Base-by-base conservation (phyloP, 768 basidiomycete species). In the Nidula microcarpa region DNA sequence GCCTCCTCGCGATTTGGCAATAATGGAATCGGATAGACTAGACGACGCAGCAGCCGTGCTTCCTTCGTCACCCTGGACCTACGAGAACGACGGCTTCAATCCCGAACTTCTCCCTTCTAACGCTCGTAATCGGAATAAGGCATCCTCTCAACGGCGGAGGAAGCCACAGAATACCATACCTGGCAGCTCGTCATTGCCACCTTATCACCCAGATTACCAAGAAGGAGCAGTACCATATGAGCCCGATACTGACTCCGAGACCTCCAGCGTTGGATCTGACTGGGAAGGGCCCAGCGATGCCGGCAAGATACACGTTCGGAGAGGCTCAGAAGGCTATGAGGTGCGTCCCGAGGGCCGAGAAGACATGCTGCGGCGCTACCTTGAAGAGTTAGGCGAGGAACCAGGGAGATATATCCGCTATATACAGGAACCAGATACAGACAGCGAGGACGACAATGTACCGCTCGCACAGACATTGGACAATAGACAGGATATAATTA, bases 301-400 rank as follows among this genome's bases (percentile, higher is more conserved):
- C 33, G 63, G 57, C 4, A 45, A 56, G 33, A 55, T 62, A 5
- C 68, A 65, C 33, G 74, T 89, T 46, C 75, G 91, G 50, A 70
- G 81, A 43, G 91, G 91, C 17, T 93, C 90, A 11, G 92, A 94
- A 69, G 91, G 91, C 4, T 89, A 85, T 59, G 91, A 94, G 62
- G 83, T 89, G 45, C 77, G 76, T 11, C 69, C 80, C 9, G 68
- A 80, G 36, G 73, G 80, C 44, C 74, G 91, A 53, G 87, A 91
- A 61, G 80, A 78, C 44, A 76, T 91, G 72, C 66, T 92, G 39
- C 69, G 65, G 53, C 70, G 75, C 47, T 86, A 88, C 65, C 65
- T 91, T 33, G 68, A 69, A 52, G 73, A 73, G 41, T 65, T 83
- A 35, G 79, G 80, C 7, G 77, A 78, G 57, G 77, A 82, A 57